Percentiles rank a stretch among this genome's conserved stretches.
Evolutionary conservation across 179 eudicot genomes (phyloP).

Genomic region (Drosera spatulata): DNA sequence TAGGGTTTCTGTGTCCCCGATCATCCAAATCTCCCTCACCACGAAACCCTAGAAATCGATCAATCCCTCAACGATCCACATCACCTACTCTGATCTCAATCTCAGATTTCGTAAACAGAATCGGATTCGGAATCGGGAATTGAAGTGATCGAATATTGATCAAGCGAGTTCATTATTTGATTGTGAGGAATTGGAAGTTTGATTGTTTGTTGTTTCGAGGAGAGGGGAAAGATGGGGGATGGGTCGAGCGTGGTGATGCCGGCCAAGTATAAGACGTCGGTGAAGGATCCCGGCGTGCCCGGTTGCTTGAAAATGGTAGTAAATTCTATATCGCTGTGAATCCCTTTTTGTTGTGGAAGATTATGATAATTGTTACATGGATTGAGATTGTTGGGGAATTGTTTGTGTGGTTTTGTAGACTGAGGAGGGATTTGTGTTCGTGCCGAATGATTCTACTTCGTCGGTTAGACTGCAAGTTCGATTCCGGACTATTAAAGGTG

Average conservation of each 20-base stretch:
- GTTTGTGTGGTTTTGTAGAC: conserved; percentile 25
- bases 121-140: too few relatives aligned
- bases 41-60: too few relatives aligned
- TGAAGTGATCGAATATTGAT: too few relatives aligned
- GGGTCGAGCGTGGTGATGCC: conserved; percentile 21
- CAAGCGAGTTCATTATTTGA: too few relatives aligned
- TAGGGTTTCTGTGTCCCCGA: too few relatives aligned
- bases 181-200: too few relatives aligned
- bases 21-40: too few relatives aligned
- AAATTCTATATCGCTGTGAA: background rate
- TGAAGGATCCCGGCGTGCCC: conserved; percentile 59
- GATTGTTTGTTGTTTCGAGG: too few relatives aligned
- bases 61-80: too few relatives aligned
- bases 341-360: conserved; percentile 1
- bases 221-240: conserved; percentile 4
- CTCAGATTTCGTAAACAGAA: too few relatives aligned
- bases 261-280: conserved; percentile 52
- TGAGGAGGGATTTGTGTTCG: conserved; percentile 42
- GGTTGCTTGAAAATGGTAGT: conserved; percentile 61
- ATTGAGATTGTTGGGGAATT: background rate
- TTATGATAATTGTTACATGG: background rate
- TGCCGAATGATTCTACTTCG: conserved; percentile 50
- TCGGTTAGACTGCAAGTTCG: conserved; percentile 30
- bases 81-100: too few relatives aligned
- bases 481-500: conserved; percentile 60